These are phyloP conservation scores for Tetrahymena elliotti DNA, from an alignment of 73 alveolate genomes.

Conservation along the genomic window DNA sequence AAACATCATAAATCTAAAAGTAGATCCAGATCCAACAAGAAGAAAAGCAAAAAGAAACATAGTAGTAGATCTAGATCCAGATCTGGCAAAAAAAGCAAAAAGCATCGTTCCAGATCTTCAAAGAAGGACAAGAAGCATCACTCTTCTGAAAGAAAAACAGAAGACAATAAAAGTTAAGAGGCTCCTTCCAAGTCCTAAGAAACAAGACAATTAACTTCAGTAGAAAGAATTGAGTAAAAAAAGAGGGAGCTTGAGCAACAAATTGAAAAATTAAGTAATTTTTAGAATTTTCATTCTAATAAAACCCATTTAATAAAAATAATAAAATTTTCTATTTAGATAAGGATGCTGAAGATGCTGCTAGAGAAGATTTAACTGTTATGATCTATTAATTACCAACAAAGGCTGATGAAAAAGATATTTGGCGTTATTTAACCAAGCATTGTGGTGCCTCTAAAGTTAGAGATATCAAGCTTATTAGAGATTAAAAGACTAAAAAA, in stretches of 20 bases:
- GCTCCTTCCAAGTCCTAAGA: not conserved
- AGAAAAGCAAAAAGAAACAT: not conserved
- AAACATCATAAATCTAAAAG: not conserved
- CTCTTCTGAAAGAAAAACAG: not conserved
- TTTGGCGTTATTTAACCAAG: not conserved
- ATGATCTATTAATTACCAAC: not conserved
- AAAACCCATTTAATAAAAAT: no score
- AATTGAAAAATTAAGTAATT: not conserved
- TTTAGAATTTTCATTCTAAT: not conserved
- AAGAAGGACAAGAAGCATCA: not conserved
- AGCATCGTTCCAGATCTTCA: not conserved
- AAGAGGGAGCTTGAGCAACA: not conserved
- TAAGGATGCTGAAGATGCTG: not conserved
- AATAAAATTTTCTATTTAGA: not conserved
- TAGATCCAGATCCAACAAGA: not conserved
- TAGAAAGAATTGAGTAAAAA: not conserved
- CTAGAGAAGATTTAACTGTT: not conserved
- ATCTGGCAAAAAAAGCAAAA: not conserved
- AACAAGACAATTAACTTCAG: not conserved
- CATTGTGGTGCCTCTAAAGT: not conserved
- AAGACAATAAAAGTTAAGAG: not conserved
- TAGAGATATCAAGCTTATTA: not conserved
- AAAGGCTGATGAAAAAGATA: not conserved
- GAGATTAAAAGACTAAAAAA: not conserved
- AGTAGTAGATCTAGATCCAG: not conserved